Evolutionary conservation across 352 stramenopile species (phyloP).

Genomic region (Aphanomyces stellatus): DNA sequence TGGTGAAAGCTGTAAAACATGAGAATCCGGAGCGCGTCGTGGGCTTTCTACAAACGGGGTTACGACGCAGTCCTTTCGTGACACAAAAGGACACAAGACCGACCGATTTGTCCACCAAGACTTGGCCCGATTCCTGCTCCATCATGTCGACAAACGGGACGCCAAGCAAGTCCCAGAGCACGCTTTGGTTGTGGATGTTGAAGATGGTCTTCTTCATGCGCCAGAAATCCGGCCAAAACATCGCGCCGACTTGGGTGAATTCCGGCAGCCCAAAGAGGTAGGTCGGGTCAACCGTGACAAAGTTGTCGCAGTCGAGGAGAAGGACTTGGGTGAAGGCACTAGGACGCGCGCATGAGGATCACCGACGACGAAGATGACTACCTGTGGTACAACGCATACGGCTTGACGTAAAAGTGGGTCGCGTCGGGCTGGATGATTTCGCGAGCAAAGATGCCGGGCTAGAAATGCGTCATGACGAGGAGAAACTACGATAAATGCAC

Average conservation of each 20-base stretch:
- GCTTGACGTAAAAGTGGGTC: slow-evolving; percentile 40
- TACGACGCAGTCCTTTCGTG: too few relatives aligned
- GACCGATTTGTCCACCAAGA: slow-evolving; percentile 36
- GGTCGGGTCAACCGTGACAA: slow-evolving; percentile 37
- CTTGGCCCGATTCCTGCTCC: slow-evolving; percentile 56
- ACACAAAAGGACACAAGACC: not conserved
- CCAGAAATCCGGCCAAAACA: slow-evolving; percentile 66
- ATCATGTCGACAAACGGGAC: slow-evolving; percentile 50
- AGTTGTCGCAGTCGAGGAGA: slow-evolving; percentile 49
- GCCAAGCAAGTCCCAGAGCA: slow-evolving; percentile 44
- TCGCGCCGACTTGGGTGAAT: slow-evolving; percentile 29
- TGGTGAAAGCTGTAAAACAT: slow-evolving; percentile 39
- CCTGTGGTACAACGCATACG: slow-evolving; percentile 33
- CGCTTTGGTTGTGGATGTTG: slow-evolving; percentile 37
- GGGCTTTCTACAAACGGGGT: slow-evolving; percentile 25
- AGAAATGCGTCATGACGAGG: not conserved
- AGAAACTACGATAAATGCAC: not conserved
- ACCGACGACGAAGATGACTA: not conserved
- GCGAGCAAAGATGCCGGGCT: slow-evolving; percentile 11
- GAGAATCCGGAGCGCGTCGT: slow-evolving; percentile 25
- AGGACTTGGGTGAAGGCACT: slow-evolving; percentile 30
- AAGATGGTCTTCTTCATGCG: slow-evolving; percentile 44
- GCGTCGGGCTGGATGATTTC: slow-evolving; percentile 27
- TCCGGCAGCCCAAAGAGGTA: slow-evolving; percentile 36
- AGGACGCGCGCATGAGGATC: not conserved